Evolutionary conservation across 176 grass and related monocot species (phyloP), one percentile per base, ranked within the genome.

Genomic region (Canna indica): DNA sequence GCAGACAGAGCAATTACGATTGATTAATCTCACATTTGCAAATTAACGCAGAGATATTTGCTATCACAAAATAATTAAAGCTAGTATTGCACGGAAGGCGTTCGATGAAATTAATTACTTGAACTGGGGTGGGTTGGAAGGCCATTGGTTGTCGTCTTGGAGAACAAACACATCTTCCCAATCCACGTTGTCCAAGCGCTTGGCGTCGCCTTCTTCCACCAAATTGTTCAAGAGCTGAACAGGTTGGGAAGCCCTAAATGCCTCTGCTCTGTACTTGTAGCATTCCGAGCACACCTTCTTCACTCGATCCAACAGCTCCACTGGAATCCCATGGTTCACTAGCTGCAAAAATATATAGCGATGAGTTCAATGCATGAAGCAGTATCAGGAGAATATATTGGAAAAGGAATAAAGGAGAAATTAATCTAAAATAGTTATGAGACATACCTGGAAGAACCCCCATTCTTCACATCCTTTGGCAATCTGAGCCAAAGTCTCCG

Each of bases 101-200:
- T 14, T 61, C 25, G 22, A 31, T 32, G 25, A 1, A 4, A 73
- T n/a, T n/a, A n/a, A n/a, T 77, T 71, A 95, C 91, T 88, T 86
- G 83, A 96, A 96, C 53, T 83, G 47, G 1, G 81, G 81, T 46
- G 92, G 92, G 31, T 77, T 82, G 45, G 88, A 96, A 15, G 92
- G 85, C 92, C 92, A 91, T 20, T 81, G 76, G 34, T 84, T 50
- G 76, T 86, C 88, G 14, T 91, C 92, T 1, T 83, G 79, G 56
- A 96, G 83, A 45, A 81, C 63, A 61, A 96, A 96, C 11, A 85
- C 74, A 35, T 96, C 92, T 68, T 96, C 92, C 88, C 85, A 96
- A 30, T 96, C 92, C 64, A 87, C 71, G 47, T 81, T 69, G 34
- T 81, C 18, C 24, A 89, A 45, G 53, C 67, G 70, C 71, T 62